Evolutionary conservation across 768 basidiomycete species (phyloP).

Genomic region (Termitomyces sp.): DNA sequence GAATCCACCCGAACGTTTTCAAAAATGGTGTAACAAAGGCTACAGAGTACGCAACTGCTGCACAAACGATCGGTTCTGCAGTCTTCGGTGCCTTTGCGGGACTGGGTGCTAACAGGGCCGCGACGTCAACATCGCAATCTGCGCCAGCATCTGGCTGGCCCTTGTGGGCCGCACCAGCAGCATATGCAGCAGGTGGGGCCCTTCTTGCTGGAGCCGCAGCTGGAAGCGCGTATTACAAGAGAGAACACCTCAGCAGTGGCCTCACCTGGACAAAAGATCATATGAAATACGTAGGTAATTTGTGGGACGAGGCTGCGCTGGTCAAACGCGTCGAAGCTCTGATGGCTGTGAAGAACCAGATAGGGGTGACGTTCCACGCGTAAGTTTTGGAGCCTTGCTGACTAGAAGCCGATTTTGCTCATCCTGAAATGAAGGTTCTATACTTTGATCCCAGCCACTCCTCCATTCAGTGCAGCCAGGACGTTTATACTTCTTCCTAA

Average conservation of each 20-base stretch:
- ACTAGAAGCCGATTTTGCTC: not conserved
- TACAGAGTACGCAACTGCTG: slow-evolving; percentile 61
- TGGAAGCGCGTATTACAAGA: slow-evolving; percentile 78
- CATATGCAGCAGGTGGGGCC: slow-evolving; percentile 69
- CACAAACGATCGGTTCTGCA: slow-evolving; percentile 57
- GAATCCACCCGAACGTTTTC: slow-evolving; percentile 81
- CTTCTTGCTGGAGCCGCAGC: slow-evolving; percentile 79
- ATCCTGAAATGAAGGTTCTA: slow-evolving; percentile 58
- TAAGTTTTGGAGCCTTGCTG: slow-evolving; percentile 31
- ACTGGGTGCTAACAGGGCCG: slow-evolving; percentile 41
- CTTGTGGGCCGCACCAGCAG: slow-evolving; percentile 60
- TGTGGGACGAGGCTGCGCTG: slow-evolving; percentile 77
- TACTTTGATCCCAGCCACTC: slow-evolving; percentile 65
- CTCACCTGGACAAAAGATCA: slow-evolving; percentile 82
- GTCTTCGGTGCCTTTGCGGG: slow-evolving; percentile 53
- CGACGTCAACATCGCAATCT: slow-evolving; percentile 20
- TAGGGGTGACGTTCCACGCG: slow-evolving; percentile 71
- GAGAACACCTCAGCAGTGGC: slow-evolving; percentile 66
- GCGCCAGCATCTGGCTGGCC: slow-evolving; percentile 38
- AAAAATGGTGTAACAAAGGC: slow-evolving; percentile 79
- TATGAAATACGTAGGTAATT: slow-evolving; percentile 79
- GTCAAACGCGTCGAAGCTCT: slow-evolving; percentile 57
- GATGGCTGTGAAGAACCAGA: slow-evolving; percentile 50
- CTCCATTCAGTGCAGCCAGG: slow-evolving; percentile 50
- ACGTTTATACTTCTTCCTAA: slow-evolving; percentile 80